Conservation (phyloP, 2,329 filamentous ascomycete genomes). For the Fusarium tuaranense region DNA sequence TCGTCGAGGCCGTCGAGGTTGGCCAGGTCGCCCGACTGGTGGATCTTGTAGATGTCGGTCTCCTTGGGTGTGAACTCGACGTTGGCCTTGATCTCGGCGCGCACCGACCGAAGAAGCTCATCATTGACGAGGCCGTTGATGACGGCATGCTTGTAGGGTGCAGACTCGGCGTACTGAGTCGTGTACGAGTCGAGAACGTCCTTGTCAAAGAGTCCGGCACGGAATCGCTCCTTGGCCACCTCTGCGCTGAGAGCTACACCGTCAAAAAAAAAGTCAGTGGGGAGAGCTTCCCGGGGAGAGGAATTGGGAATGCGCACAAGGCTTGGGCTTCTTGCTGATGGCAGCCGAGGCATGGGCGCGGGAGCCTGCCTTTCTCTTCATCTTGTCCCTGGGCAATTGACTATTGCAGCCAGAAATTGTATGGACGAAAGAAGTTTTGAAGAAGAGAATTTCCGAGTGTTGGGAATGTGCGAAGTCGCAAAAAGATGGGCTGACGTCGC, state of each 20-base stretch:
- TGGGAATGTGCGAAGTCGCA: slow-evolving; percentile 28
- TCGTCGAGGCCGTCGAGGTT: slow-evolving; percentile 96
- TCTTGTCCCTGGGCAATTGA: slow-evolving; percentile 45
- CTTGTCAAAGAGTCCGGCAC: slow-evolving; percentile 73
- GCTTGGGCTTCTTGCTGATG: slow-evolving; percentile 66
- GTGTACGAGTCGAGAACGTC: slow-evolving; percentile 70
- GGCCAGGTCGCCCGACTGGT: slow-evolving; percentile 96
- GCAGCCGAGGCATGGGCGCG: slow-evolving; percentile 57
- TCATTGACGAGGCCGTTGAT: slow-evolving; percentile 86
- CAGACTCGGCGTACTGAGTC: slow-evolving; percentile 70
- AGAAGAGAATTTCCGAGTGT: slow-evolving; percentile 7
- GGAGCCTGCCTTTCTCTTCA: slow-evolving; percentile 71
- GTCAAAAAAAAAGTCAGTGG: slow-evolving; percentile 23
- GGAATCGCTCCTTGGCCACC: slow-evolving; percentile 70
- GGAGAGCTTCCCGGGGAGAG: slow-evolving; percentile 13
- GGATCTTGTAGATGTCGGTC: slow-evolving; percentile 99
- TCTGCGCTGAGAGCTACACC: slow-evolving; percentile 58
- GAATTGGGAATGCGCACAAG: slow-evolving; percentile 50
- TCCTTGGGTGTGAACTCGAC: slow-evolving; percentile 98
- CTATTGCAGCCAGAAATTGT: slow-evolving; percentile 8
- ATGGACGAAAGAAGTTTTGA: slow-evolving; percentile 10
- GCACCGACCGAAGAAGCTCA: slow-evolving; percentile 84
- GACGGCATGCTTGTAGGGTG: slow-evolving; percentile 91
- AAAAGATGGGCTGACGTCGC: slow-evolving; percentile 47
- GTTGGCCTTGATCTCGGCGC: slow-evolving; percentile 88